A percentile compares a stretch with the other conserved stretches of the same genome.
phyloP scores from a whole-genome alignment of 2,329 filamentous ascomycete species.

The Cordyceps javanica region DNA sequence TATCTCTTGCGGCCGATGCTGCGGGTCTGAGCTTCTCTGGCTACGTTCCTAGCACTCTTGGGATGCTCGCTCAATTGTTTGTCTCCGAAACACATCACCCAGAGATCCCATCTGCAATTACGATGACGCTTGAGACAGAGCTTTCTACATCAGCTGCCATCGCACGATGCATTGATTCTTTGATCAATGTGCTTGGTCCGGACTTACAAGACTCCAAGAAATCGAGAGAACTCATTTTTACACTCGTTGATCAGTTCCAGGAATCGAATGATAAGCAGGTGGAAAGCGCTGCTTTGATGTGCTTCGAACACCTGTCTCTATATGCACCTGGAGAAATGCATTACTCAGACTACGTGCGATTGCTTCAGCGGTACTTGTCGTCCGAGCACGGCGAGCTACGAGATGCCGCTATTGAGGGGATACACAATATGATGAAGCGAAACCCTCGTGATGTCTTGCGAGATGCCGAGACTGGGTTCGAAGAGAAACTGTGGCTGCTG shows the following conservation, averaged over 20 bases:
- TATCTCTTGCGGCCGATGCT: slow-evolving; percentile 82
- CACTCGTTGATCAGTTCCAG: slow-evolving; percentile 75
- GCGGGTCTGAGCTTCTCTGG: slow-evolving; percentile 87
- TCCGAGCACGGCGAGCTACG: slow-evolving; percentile 64
- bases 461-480: slow-evolving; percentile 70
- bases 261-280: slow-evolving; percentile 65
- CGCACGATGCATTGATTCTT: slow-evolving; percentile 83
- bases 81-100: slow-evolving; percentile 85
- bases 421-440: slow-evolving; percentile 93
- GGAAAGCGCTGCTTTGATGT: slow-evolving; percentile 70
- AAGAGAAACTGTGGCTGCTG: slow-evolving; percentile 87
- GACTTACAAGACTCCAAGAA: slow-evolving; percentile 91
- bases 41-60: slow-evolving; percentile 84
- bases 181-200: slow-evolving; percentile 92
- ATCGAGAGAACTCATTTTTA: slow-evolving; percentile 86
- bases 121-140: slow-evolving; percentile 86
- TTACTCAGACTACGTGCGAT: slow-evolving; percentile 74
- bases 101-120: slow-evolving; percentile 71
- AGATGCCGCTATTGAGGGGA: slow-evolving; percentile 76
- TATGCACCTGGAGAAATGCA: slow-evolving; percentile 87
- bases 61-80: slow-evolving; percentile 91
- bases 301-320: slow-evolving; percentile 83
- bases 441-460: slow-evolving; percentile 77
- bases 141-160: slow-evolving; percentile 77
- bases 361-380: slow-evolving; percentile 71